Percentiles rank a stretch among this genome's conserved stretches.
phyloP scores from a whole-genome alignment of 208 protist species.

The Leishmania guyanensis region DNA sequence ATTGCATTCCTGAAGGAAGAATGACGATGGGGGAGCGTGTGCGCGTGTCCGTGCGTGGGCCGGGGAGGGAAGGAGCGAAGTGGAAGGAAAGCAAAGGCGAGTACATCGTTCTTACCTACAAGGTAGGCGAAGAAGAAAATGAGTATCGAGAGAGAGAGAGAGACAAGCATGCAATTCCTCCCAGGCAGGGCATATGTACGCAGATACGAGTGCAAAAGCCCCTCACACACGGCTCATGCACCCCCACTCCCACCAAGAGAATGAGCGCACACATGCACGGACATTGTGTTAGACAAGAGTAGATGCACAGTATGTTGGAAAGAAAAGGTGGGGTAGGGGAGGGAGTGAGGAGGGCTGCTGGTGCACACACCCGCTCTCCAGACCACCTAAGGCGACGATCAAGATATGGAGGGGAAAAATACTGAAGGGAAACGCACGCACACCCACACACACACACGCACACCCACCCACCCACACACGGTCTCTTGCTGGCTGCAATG shows the following conservation, averaged over 20 bases:
- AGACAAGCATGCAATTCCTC: background rate
- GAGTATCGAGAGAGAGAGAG: background rate
- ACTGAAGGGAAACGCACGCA: background rate
- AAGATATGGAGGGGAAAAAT: background rate
- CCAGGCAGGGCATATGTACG: background rate
- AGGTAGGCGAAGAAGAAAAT: background rate
- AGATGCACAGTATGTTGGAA: background rate
- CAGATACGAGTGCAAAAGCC: background rate
- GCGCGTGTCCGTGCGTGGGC: background rate
- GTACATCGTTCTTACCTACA: background rate
- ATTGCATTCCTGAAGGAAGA: background rate
- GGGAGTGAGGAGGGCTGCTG: background rate
- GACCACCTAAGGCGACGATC: background rate
- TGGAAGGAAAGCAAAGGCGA: background rate
- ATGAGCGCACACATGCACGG: background rate
- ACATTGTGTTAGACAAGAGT: background rate
- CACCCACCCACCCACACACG: background rate
- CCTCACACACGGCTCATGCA: background rate
- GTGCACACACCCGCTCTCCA: background rate
- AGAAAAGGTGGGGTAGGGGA: background rate
- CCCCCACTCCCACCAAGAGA: background rate
- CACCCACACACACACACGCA: background rate
- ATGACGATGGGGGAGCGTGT: background rate
- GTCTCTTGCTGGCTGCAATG: background rate
- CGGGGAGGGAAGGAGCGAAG: background rate